phyloP scores from a whole-genome alignment of 1,284 basidiomycete genomes.

The Sanghuangporus sanghuang region DNA sequence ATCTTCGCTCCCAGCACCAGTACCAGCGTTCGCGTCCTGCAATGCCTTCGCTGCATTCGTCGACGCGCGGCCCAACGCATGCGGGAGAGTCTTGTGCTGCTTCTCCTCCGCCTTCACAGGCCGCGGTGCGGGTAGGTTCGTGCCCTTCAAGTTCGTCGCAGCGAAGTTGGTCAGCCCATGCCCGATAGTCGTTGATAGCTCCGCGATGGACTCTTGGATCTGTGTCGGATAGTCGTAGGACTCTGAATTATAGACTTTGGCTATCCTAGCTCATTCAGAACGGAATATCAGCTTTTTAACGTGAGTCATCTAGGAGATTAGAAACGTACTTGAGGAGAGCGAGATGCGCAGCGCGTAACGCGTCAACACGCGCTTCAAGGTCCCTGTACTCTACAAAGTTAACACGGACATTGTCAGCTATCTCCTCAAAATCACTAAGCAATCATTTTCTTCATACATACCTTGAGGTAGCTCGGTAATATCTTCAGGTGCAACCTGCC shows the following conservation, averaged over 20 bases:
- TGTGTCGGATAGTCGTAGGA: constrained; percentile 86
- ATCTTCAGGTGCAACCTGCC: constrained; percentile 84
- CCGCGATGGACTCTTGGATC: constrained; percentile 70
- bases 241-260: constrained; percentile 82
- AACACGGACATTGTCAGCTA: constrained; percentile 1
- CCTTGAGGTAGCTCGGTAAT: constrained; percentile 94
- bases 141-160: constrained; percentile 84
- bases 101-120: constrained; percentile 49
- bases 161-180: constrained; percentile 84
- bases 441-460: constrained; percentile 22
- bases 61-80: constrained; percentile 85
- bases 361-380: constrained; percentile 92
- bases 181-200: constrained; percentile 69
- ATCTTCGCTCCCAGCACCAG: constrained; percentile 42
- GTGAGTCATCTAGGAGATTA: neutral
- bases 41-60: constrained; percentile 61
- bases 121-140: constrained; percentile 75
- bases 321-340: constrained; percentile 68
- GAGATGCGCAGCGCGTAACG: constrained; percentile 77
- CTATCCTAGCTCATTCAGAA: constrained; percentile 46
- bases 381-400: constrained; percentile 82
- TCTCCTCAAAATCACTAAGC: constrained; percentile 13
- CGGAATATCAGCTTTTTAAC: neutral
- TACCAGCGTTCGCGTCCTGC: constrained; percentile 32
- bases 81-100: constrained; percentile 92